phyloP scores from a whole-genome alignment of 1,284 basidiomycete species.

The Ustilago bromivora region DNA sequence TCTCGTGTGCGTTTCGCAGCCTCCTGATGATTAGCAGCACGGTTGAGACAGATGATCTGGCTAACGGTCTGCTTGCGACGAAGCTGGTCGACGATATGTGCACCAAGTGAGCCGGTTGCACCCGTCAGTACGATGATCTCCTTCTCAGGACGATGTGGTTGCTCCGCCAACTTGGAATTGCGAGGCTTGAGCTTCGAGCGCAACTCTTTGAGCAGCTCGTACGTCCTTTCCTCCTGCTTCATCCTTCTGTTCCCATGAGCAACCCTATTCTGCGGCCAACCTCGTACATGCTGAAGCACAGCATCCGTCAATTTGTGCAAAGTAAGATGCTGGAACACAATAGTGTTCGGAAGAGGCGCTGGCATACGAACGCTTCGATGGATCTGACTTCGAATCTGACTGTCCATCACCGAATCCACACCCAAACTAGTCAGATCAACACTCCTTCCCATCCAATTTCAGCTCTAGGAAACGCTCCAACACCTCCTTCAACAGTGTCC shows the following conservation, averaged over 20 bases:
- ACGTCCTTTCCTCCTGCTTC: constrained; percentile 59
- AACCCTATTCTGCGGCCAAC: not conserved
- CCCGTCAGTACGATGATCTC: constrained; percentile 51
- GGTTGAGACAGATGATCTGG: constrained; percentile 45
- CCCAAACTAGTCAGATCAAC: constrained; percentile 72
- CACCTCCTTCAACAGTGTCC: constrained; percentile 18
- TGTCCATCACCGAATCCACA: constrained; percentile 75
- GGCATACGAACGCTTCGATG: constrained; percentile 31
- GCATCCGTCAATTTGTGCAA: constrained; percentile 68
- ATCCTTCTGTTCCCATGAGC: constrained; percentile 28
- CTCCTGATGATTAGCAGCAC: constrained; percentile 32
- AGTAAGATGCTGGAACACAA: constrained; percentile 73
- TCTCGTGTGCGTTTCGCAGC: constrained; percentile 31
- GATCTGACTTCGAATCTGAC: constrained; percentile 71
- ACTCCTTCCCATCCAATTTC: constrained; percentile 58
- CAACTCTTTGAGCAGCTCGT: constrained; percentile 16
- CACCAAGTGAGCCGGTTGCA: constrained; percentile 54
- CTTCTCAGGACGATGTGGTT: not conserved
- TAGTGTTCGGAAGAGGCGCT: constrained; percentile 58
- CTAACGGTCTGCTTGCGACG: constrained; percentile 18
- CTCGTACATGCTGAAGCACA: constrained; percentile 26
- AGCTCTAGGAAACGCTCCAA: constrained; percentile 58
- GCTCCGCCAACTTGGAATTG: not conserved
- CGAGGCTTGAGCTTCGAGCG: constrained; percentile 25
- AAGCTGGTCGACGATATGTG: constrained; percentile 50